Percentiles rank a stretch among this genome's conserved stretches.
These are phyloP conservation scores for Castanea sativa DNA, from an alignment of 306 rosid species.

Conservation along the genomic window DNA sequence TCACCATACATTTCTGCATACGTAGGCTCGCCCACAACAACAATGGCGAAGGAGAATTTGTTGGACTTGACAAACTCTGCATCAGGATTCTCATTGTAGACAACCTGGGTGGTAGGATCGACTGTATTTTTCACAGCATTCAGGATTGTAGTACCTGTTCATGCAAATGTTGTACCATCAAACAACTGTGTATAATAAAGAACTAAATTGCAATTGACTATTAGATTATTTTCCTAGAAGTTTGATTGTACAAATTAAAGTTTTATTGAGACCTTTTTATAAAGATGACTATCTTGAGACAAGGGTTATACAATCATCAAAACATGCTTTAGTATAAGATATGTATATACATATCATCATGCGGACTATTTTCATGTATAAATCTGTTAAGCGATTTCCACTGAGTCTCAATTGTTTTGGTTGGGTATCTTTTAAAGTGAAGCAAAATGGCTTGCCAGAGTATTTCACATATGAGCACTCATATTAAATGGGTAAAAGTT, in stretches of 20 bases:
- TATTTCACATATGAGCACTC: too few relatives aligned
- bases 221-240: too few relatives aligned
- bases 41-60: conserved; percentile 63
- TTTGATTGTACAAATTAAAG: too few relatives aligned
- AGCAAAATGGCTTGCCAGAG: not conserved
- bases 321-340: not conserved
- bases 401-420: too few relatives aligned
- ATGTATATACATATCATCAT: not conserved
- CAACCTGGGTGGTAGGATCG: conserved; percentile 60
- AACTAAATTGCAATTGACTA: too few relatives aligned
- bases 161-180: conserved; percentile 5
- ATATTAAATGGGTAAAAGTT: not conserved
- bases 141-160: conserved; percentile 82
- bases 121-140: conserved; percentile 67
- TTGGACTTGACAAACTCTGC: conserved; percentile 55
- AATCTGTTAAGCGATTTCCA: not conserved
- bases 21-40: conserved; percentile 83
- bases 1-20: conserved; percentile 84
- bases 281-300: too few relatives aligned
- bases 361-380: not conserved
- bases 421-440: not conserved
- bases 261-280: too few relatives aligned
- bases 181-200: not conserved
- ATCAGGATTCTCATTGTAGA: conserved; percentile 75
- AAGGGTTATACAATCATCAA: too few relatives aligned